Conservation (phyloP, 768 basidiomycete genomes). For the Rhodosporidiobolus sp. region DNA sequence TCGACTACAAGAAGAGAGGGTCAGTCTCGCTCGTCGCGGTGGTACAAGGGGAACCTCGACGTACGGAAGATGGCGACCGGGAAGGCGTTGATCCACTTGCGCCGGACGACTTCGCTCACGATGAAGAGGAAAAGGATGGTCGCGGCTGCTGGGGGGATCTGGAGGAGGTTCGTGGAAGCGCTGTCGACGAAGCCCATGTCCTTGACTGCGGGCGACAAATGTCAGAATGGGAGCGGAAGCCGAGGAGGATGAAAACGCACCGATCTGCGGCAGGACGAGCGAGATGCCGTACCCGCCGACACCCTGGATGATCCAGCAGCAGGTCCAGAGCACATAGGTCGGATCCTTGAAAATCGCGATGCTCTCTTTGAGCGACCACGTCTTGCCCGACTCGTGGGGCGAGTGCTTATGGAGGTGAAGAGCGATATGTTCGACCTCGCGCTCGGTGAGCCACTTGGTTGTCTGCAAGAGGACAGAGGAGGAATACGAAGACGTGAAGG, state of each 20-base stretch:
- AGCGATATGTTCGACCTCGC: not conserved
- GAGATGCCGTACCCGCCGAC: not conserved
- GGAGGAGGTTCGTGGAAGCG: not conserved
- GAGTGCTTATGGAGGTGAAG: slow-evolving; percentile 7
- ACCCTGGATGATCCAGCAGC: not conserved
- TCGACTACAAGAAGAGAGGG: not conserved
- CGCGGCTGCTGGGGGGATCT: not conserved
- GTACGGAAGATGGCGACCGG: not conserved
- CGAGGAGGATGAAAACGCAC: not conserved
- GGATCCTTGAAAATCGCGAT: slow-evolving; percentile 5
- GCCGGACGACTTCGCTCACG: not conserved
- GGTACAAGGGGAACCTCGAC: not conserved
- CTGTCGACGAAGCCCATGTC: not conserved
- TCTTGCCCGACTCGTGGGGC: slow-evolving; percentile 8
- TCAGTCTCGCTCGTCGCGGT: not conserved
- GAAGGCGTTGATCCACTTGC: slow-evolving; percentile 3
- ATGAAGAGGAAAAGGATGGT: slow-evolving; percentile 3
- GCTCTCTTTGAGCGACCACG: slow-evolving; percentile 8
- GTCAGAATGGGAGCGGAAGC: too few species aligned
- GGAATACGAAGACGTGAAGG: not conserved
- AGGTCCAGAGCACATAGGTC: not conserved
- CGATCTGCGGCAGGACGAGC: not conserved
- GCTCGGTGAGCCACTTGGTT: slow-evolving; percentile 14
- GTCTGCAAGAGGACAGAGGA: not conserved
- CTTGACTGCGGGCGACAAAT: not conserved